Base-by-base conservation (phyloP, 192 early-diverging fungal species). In the Mycoemilia scoparia region DNA sequence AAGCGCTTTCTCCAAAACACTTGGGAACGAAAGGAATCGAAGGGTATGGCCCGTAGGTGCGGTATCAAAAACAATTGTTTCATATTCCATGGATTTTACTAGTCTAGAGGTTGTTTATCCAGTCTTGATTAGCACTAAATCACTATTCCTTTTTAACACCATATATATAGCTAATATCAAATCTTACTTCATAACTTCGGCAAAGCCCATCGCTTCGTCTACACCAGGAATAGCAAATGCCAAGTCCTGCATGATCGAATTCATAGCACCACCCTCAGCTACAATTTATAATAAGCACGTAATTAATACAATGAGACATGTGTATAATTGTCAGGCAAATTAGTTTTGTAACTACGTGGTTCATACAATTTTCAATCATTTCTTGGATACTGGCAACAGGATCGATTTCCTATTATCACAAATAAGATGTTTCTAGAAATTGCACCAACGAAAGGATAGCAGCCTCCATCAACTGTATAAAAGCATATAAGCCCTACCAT, bases 171-270 rank as follows among this genome's bases (percentile, higher is more conserved):
- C 66, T 82, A n/a, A n/a, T n/a, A n/a, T n/a, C n/a, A n/a, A n/a
- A n/a, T n/a, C n/a, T n/a, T n/a, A n/a, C 77, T 99, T 99, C 95
- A 99, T 99, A 10, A 99, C 95, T 51, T 99, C 95, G n/a, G 91
- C 91, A 66, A 99, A 99, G 28, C 88, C 87, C 91, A 99, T 99
- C 14, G 95, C 95, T 60, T 99, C 95, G 58, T 99, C 95, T 9
- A 99, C 90, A 55, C 95, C 95, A 19, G 95, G 95, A 59, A 98
- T 98, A 20, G 88, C 88, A 60, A 93, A 98, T 6, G 90, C 90
- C 45, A 98, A 73, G 61, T 98, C 95, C 64, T 92, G 84, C 69
- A 98, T 77, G 59, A 87, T 81, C 20, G 74, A 68, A 38, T 77
- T 82, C 73, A 82, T 81, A 20, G 72, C 71, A 23, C 73, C 70